Conservation (phyloP, 306 rosid genomes). For the Casuarina equisetifolia region DNA sequence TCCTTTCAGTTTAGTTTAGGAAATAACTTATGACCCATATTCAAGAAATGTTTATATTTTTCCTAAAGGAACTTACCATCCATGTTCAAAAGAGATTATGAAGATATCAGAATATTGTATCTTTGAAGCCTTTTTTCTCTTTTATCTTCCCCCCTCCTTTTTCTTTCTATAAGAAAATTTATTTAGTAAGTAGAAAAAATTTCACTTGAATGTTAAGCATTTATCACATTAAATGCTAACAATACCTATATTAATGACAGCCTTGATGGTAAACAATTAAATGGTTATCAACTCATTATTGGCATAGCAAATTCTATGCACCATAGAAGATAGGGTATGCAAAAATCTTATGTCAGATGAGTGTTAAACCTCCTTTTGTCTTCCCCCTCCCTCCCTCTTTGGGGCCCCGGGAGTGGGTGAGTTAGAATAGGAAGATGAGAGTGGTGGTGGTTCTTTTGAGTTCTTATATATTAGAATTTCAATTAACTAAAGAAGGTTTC, state of each 20-base stretch:
- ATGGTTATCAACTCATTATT: background rate
- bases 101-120: background rate
- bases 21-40: background rate
- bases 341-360: background rate
- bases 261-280: too few relatives aligned
- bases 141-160: background rate
- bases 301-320: background rate
- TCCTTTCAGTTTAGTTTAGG: background rate
- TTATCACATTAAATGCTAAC: too few relatives aligned
- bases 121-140: background rate
- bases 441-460: background rate
- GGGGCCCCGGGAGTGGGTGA: background rate
- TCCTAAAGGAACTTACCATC: background rate
- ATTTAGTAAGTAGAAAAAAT: background rate
- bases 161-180: background rate
- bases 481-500: slow-evolving; percentile 19
- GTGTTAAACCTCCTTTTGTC: background rate
- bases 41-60: background rate
- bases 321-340: background rate
- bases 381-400: background rate
- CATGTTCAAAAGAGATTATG: background rate
- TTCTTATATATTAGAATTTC: background rate
- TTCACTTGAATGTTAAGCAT: background rate
- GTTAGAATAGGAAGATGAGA: background rate
- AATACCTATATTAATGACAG: too few relatives aligned